Conservation (phyloP, 257 asterid genomes). For the Nicotiana obtusifolia region DNA sequence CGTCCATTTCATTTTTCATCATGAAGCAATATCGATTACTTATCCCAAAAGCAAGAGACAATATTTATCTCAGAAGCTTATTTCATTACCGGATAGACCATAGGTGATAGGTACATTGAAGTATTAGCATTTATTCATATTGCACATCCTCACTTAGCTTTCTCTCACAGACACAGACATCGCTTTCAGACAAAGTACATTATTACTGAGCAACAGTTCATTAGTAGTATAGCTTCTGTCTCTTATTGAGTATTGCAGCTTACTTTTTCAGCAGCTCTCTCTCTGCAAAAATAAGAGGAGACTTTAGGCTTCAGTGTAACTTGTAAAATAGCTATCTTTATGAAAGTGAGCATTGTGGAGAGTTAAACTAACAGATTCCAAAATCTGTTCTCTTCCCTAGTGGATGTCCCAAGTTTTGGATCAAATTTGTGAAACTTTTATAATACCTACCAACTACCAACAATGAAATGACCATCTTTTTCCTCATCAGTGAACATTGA, state of each 20-base stretch:
- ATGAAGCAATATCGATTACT: not conserved
- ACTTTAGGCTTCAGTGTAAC: not conserved
- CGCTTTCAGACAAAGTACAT: not conserved
- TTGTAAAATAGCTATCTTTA: not conserved
- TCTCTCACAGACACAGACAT: not conserved
- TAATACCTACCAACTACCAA: not conserved
- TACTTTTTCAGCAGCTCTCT: constrained; percentile 6
- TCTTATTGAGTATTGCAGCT: not conserved
- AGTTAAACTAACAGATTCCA: not conserved
- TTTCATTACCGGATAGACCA: not conserved
- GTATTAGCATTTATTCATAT: not conserved
- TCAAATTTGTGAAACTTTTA: not conserved
- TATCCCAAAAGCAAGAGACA: not conserved
- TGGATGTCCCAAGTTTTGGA: not conserved
- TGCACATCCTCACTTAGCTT: not conserved
- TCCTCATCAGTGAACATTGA: not conserved
- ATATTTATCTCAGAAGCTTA: not conserved
- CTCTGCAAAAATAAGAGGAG: not conserved
- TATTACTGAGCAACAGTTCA: not conserved
- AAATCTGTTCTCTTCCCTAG: not conserved
- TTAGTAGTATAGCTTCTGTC: not conserved
- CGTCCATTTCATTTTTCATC: not conserved
- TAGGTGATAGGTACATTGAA: constrained; percentile 9
- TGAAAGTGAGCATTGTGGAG: not conserved
- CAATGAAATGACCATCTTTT: not conserved